These are phyloP conservation scores for Nemania sp. DNA, from an alignment of 2,329 filamentous ascomycete genomes.

Conservation along the genomic window DNA sequence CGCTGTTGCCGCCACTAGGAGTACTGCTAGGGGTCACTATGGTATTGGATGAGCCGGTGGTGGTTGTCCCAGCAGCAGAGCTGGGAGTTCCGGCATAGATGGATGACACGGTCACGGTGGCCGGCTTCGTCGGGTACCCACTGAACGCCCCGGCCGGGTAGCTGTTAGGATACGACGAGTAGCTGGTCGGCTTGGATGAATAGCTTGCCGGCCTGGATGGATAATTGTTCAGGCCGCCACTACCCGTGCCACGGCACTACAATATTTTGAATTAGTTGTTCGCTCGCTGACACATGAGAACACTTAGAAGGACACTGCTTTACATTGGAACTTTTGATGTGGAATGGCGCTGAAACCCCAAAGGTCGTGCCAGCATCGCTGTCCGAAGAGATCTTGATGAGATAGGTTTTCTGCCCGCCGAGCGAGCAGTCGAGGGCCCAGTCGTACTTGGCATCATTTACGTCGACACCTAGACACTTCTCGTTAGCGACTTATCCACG, in stretches of 20 bases:
- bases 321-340: constrained; percentile 35
- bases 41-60: not conserved
- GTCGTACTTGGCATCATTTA: constrained; percentile 45
- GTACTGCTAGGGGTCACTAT: not conserved
- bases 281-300: no score
- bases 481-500: constrained; percentile 23
- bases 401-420: constrained; percentile 55
- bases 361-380: constrained; percentile 50
- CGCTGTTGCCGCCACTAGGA: not conserved
- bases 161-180: not conserved
- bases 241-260: not conserved
- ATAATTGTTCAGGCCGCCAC: not conserved
- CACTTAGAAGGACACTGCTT: not conserved
- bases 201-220: not conserved
- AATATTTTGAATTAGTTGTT: not conserved
- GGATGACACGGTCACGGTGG: not conserved
- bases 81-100: not conserved
- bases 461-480: constrained; percentile 48
- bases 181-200: not conserved
- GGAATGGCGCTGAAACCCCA: constrained; percentile 67
- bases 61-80: not conserved
- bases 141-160: not conserved
- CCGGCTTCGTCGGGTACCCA: not conserved
- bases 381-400: constrained; percentile 58
- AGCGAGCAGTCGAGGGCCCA: constrained; percentile 56